phyloP scores from a whole-genome alignment of 306 rosid species.

The Leucaena leucocephala region DNA sequence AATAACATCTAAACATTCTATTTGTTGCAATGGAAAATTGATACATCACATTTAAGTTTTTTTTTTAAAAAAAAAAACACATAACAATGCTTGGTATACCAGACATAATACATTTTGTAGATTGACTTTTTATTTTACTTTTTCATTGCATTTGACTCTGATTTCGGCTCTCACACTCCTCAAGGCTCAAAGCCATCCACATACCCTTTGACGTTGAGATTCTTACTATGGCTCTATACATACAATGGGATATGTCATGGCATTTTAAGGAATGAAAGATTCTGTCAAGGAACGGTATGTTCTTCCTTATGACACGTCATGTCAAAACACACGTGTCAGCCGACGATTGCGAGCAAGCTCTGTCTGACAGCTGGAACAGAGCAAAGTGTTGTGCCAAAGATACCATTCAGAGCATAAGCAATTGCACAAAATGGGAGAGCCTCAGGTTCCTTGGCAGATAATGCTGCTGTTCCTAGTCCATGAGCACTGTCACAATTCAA shows the following conservation, averaged over 20 bases:
- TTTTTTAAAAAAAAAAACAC: too few relatives aligned
- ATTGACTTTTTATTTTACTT: background rate
- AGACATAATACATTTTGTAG: background rate
- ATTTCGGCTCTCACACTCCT: background rate
- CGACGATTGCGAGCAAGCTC: constrained; percentile 76
- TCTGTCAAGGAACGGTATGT: background rate
- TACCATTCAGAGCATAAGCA: constrained; percentile 90
- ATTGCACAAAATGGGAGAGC: constrained; percentile 98
- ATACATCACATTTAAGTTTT: too few relatives aligned
- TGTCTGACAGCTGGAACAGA: constrained; percentile 79
- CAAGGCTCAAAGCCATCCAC: background rate
- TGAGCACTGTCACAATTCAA: constrained; percentile 66
- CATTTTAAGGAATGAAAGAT: constrained; percentile 2
- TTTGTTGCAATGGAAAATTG: background rate
- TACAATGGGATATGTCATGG: background rate
- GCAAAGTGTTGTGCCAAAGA: constrained; percentile 87
- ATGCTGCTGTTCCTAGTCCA: constrained; percentile 95
- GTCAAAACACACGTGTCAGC: constrained; percentile 33
- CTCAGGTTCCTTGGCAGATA: constrained; percentile 96
- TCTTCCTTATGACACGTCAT: background rate
- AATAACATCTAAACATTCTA: too few relatives aligned
- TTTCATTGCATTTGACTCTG: background rate
- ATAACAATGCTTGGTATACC: too few relatives aligned
- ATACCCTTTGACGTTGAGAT: background rate
- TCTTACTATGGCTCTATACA: background rate